Conservation (phyloP, 2,329 filamentous ascomycete species). For the Fusarium neocosmosporiellum region DNA sequence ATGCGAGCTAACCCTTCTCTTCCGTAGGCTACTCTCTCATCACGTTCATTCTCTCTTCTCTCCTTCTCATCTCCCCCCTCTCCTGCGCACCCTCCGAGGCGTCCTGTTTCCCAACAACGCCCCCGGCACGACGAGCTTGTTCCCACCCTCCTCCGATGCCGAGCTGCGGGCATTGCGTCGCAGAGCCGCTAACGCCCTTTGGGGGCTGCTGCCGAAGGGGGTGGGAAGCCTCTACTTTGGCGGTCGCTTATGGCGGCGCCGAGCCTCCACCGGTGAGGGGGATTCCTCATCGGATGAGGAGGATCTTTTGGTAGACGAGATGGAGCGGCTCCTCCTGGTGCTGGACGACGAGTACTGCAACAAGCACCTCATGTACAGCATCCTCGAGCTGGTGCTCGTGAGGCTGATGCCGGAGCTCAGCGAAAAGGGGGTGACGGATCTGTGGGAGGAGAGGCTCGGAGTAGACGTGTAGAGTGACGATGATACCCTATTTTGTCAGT, state of each 20-base stretch:
- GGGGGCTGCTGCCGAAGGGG: slow-evolving; percentile 59
- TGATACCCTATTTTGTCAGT: slow-evolving; percentile 36
- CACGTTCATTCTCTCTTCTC: slow-evolving; percentile 69
- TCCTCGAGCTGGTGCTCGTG: slow-evolving; percentile 85
- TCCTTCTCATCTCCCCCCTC: slow-evolving; percentile 71
- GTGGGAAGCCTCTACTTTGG: slow-evolving; percentile 64
- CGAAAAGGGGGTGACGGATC: slow-evolving; percentile 75
- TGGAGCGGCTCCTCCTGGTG: slow-evolving; percentile 76
- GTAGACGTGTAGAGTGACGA: slow-evolving; percentile 17
- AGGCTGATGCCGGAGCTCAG: slow-evolving; percentile 86
- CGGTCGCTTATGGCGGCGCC: slow-evolving; percentile 47
- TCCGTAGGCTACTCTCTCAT: slow-evolving; percentile 67
- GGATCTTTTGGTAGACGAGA: slow-evolving; percentile 65
- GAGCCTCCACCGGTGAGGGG: slow-evolving; percentile 30
- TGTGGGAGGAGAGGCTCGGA: slow-evolving; percentile 77
- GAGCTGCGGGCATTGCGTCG: slow-evolving; percentile 71
- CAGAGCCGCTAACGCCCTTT: slow-evolving; percentile 72
- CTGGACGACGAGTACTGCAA: slow-evolving; percentile 90
- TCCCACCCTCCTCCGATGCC: slow-evolving; percentile 69
- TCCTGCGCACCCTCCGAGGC: slow-evolving; percentile 78
- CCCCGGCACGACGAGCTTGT: slow-evolving; percentile 71
- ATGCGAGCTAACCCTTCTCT: slow-evolving; percentile 38
- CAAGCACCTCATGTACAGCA: slow-evolving; percentile 86
- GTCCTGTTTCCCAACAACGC: slow-evolving; percentile 89
- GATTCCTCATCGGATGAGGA: slow-evolving; percentile 44